Evolutionary conservation across 2,329 filamentous ascomycete genomes (phyloP).

Genomic region (Byssochlamys sp.): DNA sequence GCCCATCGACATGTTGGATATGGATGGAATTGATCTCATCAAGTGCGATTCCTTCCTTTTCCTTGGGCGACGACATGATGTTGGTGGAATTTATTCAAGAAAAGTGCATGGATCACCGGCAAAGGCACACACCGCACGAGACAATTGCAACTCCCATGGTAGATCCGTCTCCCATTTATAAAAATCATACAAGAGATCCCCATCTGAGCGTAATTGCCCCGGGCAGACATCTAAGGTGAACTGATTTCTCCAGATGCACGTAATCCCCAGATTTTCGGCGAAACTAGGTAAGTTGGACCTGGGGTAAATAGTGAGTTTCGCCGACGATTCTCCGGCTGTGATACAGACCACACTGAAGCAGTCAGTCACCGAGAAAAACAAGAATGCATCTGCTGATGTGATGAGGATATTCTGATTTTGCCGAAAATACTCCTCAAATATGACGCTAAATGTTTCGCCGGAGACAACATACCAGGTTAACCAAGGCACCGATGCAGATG

Average conservation of each 20-base stretch:
- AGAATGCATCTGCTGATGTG: not conserved
- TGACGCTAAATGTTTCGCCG: not conserved
- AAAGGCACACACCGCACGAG: not conserved
- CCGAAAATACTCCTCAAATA: not conserved
- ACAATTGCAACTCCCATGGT: not conserved
- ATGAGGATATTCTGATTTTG: not conserved
- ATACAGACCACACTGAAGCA: not conserved
- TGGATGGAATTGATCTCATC: conserved; percentile 3
- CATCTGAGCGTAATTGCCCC: not conserved
- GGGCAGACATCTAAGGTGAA: not conserved
- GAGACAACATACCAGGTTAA: not conserved
- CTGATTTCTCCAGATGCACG: not conserved
- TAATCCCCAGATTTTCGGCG: not conserved
- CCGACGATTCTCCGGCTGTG: not conserved
- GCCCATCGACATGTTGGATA: conserved; percentile 12
- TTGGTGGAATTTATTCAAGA: not conserved
- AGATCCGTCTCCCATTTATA: not conserved
- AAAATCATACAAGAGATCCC: not conserved
- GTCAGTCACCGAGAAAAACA: not conserved
- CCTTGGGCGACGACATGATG: not conserved
- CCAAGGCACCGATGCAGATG: not conserved
- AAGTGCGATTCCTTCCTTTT: not conserved
- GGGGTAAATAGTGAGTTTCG: not conserved
- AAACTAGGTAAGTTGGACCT: not conserved
- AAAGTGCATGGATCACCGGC: not conserved